These are phyloP conservation scores for Trichoderma citrinoviride DNA, from an alignment of 2,329 filamentous ascomycete genomes.

Conservation along the genomic window DNA sequence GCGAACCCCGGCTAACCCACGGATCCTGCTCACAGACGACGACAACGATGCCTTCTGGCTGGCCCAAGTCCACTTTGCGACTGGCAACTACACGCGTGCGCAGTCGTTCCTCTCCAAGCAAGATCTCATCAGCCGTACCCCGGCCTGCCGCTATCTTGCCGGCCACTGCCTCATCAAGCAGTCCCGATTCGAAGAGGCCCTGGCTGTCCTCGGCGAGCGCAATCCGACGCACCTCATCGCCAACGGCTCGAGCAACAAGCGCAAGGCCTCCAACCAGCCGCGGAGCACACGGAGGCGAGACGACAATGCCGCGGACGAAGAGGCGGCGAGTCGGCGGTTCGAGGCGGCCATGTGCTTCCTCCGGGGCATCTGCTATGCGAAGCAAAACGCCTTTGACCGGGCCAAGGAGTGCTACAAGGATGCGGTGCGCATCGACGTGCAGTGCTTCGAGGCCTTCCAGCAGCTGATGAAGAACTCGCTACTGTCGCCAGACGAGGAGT, in stretches of 20 bases:
- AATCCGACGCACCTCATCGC: conserved; percentile 87
- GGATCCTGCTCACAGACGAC: conserved; percentile 59
- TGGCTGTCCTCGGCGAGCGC: conserved; percentile 81
- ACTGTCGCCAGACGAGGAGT: conserved; percentile 85
- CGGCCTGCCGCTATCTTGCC: conserved; percentile 87
- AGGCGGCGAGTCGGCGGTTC: conserved; percentile 73
- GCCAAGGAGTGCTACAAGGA: conserved; percentile 99
- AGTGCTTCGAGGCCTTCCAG: conserved; percentile 97
- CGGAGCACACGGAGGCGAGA: conserved; percentile 36
- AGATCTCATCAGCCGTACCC: conserved; percentile 75
- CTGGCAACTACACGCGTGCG: conserved; percentile 90
- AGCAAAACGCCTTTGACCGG: conserved; percentile 94
- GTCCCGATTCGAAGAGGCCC: conserved; percentile 82
- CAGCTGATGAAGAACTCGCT: conserved; percentile 96
- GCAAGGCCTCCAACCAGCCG: conserved; percentile 34
- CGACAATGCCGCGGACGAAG: conserved; percentile 56
- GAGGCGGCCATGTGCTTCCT: conserved; percentile 98
- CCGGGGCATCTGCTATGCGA: conserved; percentile 88
- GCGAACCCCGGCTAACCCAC: conserved; percentile 16
- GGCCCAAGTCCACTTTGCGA: conserved; percentile 95
- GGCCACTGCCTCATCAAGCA: conserved; percentile 95
- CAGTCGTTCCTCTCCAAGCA: conserved; percentile 81
- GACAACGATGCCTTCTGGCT: conserved; percentile 96
- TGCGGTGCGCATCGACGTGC: conserved; percentile 92
- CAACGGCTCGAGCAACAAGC: conserved; percentile 45